Conservation (phyloP, 352 stramenopile species). For the Pythium utonaiense region DNA sequence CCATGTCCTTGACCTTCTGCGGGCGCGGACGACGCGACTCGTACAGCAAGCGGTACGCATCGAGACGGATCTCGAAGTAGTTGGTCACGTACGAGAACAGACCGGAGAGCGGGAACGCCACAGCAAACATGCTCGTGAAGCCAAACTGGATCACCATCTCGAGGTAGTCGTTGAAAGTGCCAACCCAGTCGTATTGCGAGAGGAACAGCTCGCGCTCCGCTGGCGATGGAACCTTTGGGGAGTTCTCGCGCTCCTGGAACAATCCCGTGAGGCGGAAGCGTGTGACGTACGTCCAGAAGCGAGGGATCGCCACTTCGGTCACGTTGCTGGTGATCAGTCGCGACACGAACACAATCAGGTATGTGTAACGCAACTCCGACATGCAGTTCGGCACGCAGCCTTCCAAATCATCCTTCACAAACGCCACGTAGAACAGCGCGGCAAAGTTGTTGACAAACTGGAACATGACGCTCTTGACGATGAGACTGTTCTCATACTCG, state of each 20-base stretch:
- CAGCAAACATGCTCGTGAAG: conserved; percentile 89
- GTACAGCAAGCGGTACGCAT: conserved; percentile 83
- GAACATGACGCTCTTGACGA: conserved; percentile 94
- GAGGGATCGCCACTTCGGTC: conserved; percentile 68
- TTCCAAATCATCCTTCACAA: conserved; percentile 85
- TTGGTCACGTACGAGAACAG: conserved; percentile 92
- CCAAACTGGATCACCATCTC: conserved; percentile 90
- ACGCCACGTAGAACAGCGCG: conserved; percentile 92
- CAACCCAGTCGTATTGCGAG: conserved; percentile 77
- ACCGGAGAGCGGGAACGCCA: conserved; percentile 91
- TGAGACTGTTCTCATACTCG: conserved; percentile 90
- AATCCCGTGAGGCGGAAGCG: conserved; percentile 60
- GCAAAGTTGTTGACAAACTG: conserved; percentile 96
- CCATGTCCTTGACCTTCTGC: conserved; percentile 83
- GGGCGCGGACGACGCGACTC: conserved; percentile 79
- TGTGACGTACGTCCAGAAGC: conserved; percentile 70
- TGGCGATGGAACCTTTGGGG: conserved; percentile 30
- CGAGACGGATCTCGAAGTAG: conserved; percentile 90
- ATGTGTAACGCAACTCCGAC: conserved; percentile 86
- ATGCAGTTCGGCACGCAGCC: conserved; percentile 76
- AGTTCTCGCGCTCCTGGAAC: conserved; percentile 32
- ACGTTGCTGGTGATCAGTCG: conserved; percentile 80
- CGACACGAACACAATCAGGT: conserved; percentile 91
- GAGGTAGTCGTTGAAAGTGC: conserved; percentile 92
- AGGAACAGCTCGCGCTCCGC: conserved; percentile 77